phyloP scores from a whole-genome alignment of 2,329 filamentous ascomycete species.

The Thermoascus crustaceus region DNA sequence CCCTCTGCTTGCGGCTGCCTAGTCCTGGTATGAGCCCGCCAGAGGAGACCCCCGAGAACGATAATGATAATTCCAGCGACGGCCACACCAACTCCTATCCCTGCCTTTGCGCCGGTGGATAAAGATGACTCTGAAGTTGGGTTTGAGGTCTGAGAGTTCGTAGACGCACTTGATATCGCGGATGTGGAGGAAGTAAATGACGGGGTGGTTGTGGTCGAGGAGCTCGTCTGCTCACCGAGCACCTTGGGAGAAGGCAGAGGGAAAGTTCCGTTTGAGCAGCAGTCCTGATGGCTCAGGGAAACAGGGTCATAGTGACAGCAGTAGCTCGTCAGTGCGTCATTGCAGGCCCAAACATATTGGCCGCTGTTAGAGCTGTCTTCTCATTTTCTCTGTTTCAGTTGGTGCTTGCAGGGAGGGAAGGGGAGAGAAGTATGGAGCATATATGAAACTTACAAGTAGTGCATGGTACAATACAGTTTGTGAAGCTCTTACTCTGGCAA shows the following conservation, averaged over 20 bases:
- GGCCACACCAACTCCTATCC: too few species aligned
- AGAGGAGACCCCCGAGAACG: too few species aligned
- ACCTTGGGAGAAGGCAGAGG: constrained; percentile 1
- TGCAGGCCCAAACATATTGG: constrained; percentile 5
- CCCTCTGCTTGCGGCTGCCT: not conserved
- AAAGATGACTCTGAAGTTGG: too few species aligned
- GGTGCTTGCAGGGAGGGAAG: not conserved
- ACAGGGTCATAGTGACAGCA: constrained; percentile 3
- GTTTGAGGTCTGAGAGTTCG: not conserved
- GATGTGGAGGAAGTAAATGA: not conserved
- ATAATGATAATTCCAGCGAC: too few species aligned
- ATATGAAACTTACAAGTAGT: constrained; percentile 3
- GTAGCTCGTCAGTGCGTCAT: constrained; percentile 3
- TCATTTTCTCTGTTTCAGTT: too few species aligned
- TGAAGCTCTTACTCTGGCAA: constrained; percentile 4
- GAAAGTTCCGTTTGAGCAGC: constrained; percentile 3
- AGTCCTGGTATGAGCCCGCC: too few species aligned
- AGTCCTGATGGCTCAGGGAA: not conserved
- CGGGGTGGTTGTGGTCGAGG: not conserved
- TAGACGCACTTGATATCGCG: not conserved
- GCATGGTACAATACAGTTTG: constrained; percentile 1
- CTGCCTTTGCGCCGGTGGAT: too few species aligned
- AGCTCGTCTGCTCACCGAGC: not conserved
- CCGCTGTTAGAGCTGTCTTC: constrained; percentile 1
- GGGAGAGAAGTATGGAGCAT: not conserved